phyloP scores from a whole-genome alignment of 805 yeast genomes.

The Candida corydali region DNA sequence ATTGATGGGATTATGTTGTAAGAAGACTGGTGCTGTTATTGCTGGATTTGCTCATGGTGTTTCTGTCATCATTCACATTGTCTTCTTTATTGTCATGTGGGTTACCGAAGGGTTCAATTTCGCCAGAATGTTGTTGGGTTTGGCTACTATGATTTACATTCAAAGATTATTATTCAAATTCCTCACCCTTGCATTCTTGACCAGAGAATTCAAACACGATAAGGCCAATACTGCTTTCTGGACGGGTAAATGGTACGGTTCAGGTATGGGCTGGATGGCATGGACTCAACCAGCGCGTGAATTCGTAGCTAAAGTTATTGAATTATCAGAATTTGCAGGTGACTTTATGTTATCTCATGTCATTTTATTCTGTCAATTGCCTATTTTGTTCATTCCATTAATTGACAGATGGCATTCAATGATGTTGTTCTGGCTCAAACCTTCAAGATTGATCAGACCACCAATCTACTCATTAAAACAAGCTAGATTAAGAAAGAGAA shows the following conservation, averaged over 20 bases:
- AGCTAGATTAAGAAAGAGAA: conserved; percentile 92
- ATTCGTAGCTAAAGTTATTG: conserved; percentile 88
- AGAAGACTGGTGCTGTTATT: conserved; percentile 91
- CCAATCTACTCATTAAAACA: conserved; percentile 97
- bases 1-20: conserved; percentile 87
- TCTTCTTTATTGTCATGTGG: conserved; percentile 95
- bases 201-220: conserved; percentile 96
- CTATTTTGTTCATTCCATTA: conserved; percentile 78
- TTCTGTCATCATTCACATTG: conserved; percentile 82
- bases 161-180: conserved; percentile 86
- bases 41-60: conserved; percentile 97
- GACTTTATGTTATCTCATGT: conserved; percentile 93
- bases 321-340: conserved; percentile 92
- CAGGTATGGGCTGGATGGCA: conserved; percentile 90
- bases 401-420: conserved; percentile 97
- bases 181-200: conserved; percentile 71
- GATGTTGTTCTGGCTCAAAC: conserved; percentile 98
- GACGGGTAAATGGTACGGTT: conserved; percentile 99
- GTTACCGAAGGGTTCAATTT: conserved; percentile 90
- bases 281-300: conserved; percentile 96
- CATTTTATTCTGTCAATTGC: conserved; percentile 83
- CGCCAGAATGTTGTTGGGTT: conserved; percentile 81
- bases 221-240: conserved; percentile 97
- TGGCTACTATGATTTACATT: conserved; percentile 75
- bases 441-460: conserved; percentile 93